Base-by-base conservation (phyloP, 202 grass and related monocot genomes). In the Sporobolus alterniflorus region DNA sequence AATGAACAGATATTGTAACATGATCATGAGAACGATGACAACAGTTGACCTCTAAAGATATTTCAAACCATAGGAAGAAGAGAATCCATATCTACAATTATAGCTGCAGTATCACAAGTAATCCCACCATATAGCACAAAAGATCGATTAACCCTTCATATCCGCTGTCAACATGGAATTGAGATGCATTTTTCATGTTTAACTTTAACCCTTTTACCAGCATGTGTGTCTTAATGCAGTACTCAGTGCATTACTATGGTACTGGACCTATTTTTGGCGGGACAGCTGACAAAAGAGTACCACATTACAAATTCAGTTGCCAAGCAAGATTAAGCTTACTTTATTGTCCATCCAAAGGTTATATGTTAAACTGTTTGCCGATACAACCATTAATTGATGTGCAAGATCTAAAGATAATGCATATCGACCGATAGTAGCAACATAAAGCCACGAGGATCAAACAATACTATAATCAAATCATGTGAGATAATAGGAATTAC, bases 401-500 rank as follows among this genome's bases (percentile, higher is more conserved):
- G 28, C 18, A 24, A 56, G 14, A 74, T 67, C 60, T 9, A 71
- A 78, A 4, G 65, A 60, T 57, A 64, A 2, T 64, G 59, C 18
- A 73, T 17, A 50, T 48, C 40, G 44, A 30, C 36, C 33, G n/a
- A 22, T 25, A 77, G 17, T 31, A 57, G 34, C 39, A 21, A 71
- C 39, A 59, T 51, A 56, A 41, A 83, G 39, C 43, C 56, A 62
- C 59, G 29, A 77, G 22, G 49, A 82, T 63, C 6, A 69, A 86
- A 76, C 64, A 74, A 21, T 69, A 75, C 51, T 74, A 9, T 14
- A 83, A 48, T 28, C 18, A 82, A 60, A 89, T 56, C 57, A 56
- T 66, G 29, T 16, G 39, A 7, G 25, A 74, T 13, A 64, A 20
- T n/a, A 70, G 76, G 52, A 29, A 78, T 74, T 92, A 99, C 97